Evolutionary conservation across 192 early-diverging fungal genomes (phyloP).

Genomic region (Phlyctochytrium planicorne): DNA sequence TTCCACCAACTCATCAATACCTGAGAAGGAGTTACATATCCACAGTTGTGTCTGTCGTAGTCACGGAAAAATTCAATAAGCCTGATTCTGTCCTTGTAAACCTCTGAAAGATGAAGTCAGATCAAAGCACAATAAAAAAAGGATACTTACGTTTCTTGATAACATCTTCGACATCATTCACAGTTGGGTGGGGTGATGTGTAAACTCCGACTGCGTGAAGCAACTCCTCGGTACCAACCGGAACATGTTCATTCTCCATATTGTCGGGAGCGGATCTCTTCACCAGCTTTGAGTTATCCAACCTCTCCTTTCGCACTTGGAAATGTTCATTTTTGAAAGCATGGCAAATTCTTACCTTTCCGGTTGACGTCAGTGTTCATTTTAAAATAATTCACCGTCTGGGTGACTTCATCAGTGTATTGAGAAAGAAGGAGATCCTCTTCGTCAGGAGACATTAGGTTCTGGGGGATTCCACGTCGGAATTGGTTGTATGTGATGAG

Average conservation of each 20-base stretch:
- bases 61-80: constrained; percentile 57
- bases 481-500: constrained; percentile 56
- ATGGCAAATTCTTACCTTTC: constrained; percentile 34
- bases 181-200: constrained; percentile 15
- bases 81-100: constrained; percentile 53
- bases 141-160: constrained; percentile 45
- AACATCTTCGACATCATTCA: constrained; percentile 41
- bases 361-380: constrained; percentile 58
- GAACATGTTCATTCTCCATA: constrained; percentile 35
- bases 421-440: constrained; percentile 45
- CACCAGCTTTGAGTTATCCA: constrained; percentile 15
- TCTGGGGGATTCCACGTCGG: constrained; percentile 50
- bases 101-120: constrained; percentile 29
- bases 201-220: constrained; percentile 30
- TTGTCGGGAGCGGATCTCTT: constrained; percentile 24
- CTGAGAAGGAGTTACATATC: constrained; percentile 46
- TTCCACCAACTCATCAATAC: too few species aligned
- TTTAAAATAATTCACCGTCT: constrained; percentile 61
- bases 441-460: constrained; percentile 45
- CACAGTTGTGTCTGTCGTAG: constrained; percentile 57
- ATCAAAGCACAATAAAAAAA: constrained; percentile 11
- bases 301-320: constrained; percentile 2
- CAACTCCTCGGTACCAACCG: constrained; percentile 56
- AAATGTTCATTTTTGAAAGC: constrained; percentile 6
- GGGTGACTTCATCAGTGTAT: constrained; percentile 41